Conservation (phyloP, 495 filamentous ascomycete species). For the Podospora pseudocomata region DNA sequence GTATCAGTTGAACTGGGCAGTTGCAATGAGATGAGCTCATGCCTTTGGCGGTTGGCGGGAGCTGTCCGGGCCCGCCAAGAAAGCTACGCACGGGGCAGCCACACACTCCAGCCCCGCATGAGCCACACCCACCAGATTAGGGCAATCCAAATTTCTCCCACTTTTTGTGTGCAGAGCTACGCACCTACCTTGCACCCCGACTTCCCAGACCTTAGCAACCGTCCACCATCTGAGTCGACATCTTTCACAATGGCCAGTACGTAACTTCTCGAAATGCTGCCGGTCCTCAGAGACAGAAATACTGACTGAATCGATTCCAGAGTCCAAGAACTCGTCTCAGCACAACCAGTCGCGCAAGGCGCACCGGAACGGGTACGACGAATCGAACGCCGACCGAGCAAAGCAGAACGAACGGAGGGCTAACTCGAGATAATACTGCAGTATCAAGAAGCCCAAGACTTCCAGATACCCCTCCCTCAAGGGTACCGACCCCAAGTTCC, state of each 20-base stretch:
- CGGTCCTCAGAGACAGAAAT: conserved; percentile 6
- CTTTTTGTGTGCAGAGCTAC: conserved; percentile 30
- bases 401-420: conserved; percentile 13
- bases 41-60: background rate
- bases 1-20: background rate
- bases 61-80: background rate
- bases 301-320: conserved; percentile 43
- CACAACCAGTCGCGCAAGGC: conserved; percentile 96
- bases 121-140: conserved; percentile 31
- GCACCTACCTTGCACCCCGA: conserved; percentile 21
- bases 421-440: conserved; percentile 37
- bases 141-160: conserved; percentile 32
- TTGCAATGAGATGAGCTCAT: background rate
- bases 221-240: conserved; percentile 32
- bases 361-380: conserved; percentile 88
- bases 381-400: conserved; percentile 9
- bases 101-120: conserved; percentile 21
- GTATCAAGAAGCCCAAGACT: conserved; percentile 99
- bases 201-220: conserved; percentile 26
- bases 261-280: conserved; percentile 21
- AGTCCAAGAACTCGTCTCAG: conserved; percentile 99
- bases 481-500: conserved; percentile 98
- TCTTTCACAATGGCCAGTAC: conserved; percentile 51
- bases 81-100: conserved; percentile 13
- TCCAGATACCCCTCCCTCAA: conserved; percentile 97